Evolutionary conservation across 768 basidiomycete species (phyloP).

Genomic region (Hebeloma cylindrosporum): DNA sequence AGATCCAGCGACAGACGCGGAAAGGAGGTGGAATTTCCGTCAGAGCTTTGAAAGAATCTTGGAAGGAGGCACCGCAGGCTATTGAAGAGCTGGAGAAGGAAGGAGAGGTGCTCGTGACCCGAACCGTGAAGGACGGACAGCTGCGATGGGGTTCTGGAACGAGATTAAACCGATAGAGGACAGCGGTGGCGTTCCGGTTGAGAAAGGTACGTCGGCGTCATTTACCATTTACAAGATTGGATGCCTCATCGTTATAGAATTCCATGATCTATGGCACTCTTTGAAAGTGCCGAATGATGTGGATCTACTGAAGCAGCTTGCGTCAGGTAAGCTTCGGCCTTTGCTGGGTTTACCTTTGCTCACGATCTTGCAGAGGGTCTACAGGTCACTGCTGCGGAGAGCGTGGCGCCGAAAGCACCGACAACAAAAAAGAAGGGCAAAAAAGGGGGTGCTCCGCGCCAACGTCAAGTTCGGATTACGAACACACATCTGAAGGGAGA

Average conservation of each 20-base stretch:
- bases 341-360: conserved; percentile 5
- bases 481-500: conserved; percentile 86
- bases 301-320: conserved; percentile 75
- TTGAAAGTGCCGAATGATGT: conserved; percentile 85
- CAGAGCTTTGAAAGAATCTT: conserved; percentile 83
- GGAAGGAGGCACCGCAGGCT: conserved; percentile 82
- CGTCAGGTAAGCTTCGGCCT: conserved; percentile 50
- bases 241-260: conserved; percentile 53
- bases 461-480: conserved; percentile 80
- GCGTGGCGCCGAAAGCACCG: conserved; percentile 52
- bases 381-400: conserved; percentile 72
- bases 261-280: conserved; percentile 83
- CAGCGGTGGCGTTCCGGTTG: conserved; percentile 66
- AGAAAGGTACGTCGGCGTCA: conserved; percentile 59
- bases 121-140: conserved; percentile 81
- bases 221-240: conserved; percentile 1
- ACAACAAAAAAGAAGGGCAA: conserved; percentile 76
- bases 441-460: conserved; percentile 68
- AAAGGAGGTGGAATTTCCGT: conserved; percentile 86
- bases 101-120: conserved; percentile 85
- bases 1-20: conserved; percentile 83
- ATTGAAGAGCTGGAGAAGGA: conserved; percentile 90
- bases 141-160: conserved; percentile 89
- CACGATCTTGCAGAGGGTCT: conserved; percentile 60
- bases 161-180: conserved; percentile 80